Conservation (phyloP, 805 yeast genomes). For the Candida caryicola region DNA sequence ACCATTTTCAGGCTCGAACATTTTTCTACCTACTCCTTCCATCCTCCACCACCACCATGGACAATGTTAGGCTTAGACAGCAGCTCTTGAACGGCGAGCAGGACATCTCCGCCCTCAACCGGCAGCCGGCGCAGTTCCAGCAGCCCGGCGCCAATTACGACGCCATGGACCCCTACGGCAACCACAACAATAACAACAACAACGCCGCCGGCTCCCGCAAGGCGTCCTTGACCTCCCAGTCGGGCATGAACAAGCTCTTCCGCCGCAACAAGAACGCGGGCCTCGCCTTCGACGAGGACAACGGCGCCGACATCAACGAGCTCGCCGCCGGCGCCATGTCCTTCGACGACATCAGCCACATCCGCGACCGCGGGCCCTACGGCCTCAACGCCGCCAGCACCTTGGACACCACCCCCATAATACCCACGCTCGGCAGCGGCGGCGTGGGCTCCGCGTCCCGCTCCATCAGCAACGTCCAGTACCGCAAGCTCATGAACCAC, state of each 20-base stretch:
- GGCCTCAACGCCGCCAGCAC: constrained; percentile 39
- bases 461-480: constrained; percentile 51
- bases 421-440: constrained; percentile 56
- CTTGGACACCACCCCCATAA: constrained; percentile 67
- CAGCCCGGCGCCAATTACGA: constrained; percentile 23
- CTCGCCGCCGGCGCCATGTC: constrained; percentile 44
- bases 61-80: constrained; percentile 28
- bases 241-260: constrained; percentile 42
- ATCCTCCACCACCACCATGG: not conserved
- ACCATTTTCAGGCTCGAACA: not conserved
- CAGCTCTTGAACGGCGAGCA: constrained; percentile 32
- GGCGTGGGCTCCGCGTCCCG: not conserved
- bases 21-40: not conserved
- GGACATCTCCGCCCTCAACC: constrained; percentile 17
- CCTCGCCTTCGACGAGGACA: constrained; percentile 35
- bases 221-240: constrained; percentile 38
- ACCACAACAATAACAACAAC: constrained; percentile 10
- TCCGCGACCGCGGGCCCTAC: constrained; percentile 66
- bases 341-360: constrained; percentile 61
- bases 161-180: constrained; percentile 22
- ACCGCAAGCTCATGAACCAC: constrained; percentile 66
- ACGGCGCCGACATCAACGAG: constrained; percentile 35
- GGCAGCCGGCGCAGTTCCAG: constrained; percentile 5
- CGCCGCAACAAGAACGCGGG: constrained; percentile 34
- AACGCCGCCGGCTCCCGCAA: constrained; percentile 24